Evolutionary conservation across 2,329 filamentous ascomycete species (phyloP).

Genomic region (Trichoderma guizhouense): DNA sequence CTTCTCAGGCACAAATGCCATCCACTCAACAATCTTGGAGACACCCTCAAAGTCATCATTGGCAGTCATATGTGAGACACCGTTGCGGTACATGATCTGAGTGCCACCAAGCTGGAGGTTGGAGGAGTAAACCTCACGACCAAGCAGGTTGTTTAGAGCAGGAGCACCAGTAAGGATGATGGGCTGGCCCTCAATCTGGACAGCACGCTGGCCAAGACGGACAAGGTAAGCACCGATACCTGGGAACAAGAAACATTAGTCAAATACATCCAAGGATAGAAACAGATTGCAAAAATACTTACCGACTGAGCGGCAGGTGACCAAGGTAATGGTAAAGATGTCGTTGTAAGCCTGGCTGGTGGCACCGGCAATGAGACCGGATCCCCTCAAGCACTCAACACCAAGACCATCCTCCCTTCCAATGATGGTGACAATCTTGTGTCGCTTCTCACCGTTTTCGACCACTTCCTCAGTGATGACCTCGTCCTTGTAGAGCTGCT

Average conservation of each 20-base stretch:
- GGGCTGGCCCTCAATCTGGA: constrained; percentile 97
- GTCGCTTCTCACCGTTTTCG: constrained; percentile 83
- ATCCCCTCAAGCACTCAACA: constrained; percentile 95
- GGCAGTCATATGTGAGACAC: constrained; percentile 98
- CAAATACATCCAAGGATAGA: background rate
- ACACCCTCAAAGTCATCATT: constrained; percentile 97
- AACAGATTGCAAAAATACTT: constrained; percentile 32
- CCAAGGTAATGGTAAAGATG: constrained; percentile 96
- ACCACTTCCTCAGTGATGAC: constrained; percentile 77
- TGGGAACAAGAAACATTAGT: constrained; percentile 38
- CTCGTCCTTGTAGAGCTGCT: constrained; percentile 77
- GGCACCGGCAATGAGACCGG: constrained; percentile 95
- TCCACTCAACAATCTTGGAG: constrained; percentile 95
- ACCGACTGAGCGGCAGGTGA: constrained; percentile 97
- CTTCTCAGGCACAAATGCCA: constrained; percentile 95
- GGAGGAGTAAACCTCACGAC: constrained; percentile 97
- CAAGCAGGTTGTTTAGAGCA: constrained; percentile 96
- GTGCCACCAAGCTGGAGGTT: constrained; percentile 99
- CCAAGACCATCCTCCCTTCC: constrained; percentile 93
- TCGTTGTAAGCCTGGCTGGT: constrained; percentile 97
- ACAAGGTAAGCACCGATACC: constrained; percentile 98
- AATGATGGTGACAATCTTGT: constrained; percentile 92
- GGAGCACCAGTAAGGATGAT: constrained; percentile 98
- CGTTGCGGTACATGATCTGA: constrained; percentile 99
- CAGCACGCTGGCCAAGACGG: constrained; percentile 94